Evolutionary conservation across 148 eudicot species (phyloP).

Genomic region (Persicaria maculosa): DNA sequence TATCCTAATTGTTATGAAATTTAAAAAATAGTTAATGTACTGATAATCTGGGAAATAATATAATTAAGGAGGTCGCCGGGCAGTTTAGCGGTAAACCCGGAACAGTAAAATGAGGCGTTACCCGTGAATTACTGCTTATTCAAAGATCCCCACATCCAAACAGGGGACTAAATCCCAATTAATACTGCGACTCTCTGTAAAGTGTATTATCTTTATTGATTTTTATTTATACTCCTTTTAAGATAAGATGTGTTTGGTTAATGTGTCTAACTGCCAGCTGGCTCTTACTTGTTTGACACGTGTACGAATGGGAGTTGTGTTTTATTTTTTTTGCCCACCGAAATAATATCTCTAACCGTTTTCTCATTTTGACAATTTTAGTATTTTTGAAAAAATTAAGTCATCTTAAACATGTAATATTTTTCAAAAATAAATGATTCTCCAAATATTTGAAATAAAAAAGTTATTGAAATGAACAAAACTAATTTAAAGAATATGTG

Average conservation of each 20-base stretch:
- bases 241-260: neutral
- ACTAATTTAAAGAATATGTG: too few relatives aligned
- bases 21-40: too few relatives aligned
- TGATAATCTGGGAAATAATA: too few relatives aligned
- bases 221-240: neutral
- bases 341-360: too few relatives aligned
- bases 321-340: too few relatives aligned
- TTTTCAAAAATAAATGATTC: too few relatives aligned
- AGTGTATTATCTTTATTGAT: neutral
- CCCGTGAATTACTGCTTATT: neutral
- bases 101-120: neutral
- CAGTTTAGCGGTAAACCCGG: constrained; percentile 3
- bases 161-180: constrained; percentile 3
- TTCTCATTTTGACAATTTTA: too few relatives aligned
- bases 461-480: too few relatives aligned
- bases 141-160: neutral
- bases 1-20: too few relatives aligned
- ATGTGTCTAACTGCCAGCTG: constrained; percentile 7
- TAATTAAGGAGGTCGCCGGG: neutral
- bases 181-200: neutral
- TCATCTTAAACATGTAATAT: too few relatives aligned
- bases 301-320: neutral
- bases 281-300: neutral
- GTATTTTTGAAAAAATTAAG: too few relatives aligned
- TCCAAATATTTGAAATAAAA: too few relatives aligned